Percentiles rank a stretch among this genome's conserved stretches.
phyloP scores from a whole-genome alignment of 2,329 filamentous ascomycete genomes.

The Phaeophleospora eucalypticola region DNA sequence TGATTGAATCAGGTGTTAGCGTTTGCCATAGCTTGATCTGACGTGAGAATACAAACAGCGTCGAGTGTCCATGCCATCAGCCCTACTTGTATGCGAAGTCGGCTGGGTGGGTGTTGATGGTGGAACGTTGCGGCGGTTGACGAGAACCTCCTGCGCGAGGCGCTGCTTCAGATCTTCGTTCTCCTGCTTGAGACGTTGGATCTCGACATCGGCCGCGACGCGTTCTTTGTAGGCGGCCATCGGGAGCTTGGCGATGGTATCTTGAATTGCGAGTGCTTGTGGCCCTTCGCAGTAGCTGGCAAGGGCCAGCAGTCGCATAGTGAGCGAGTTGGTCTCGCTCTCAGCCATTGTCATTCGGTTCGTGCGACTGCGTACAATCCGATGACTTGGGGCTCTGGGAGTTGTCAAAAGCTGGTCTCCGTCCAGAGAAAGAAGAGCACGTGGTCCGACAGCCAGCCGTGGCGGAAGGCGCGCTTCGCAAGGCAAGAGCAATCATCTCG shows the following conservation, averaged over 20 bases:
- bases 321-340: constrained; percentile 7
- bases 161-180: constrained; percentile 6
- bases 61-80: background rate
- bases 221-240: constrained; percentile 6
- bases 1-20: background rate
- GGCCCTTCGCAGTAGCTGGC: constrained; percentile 7
- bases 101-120: background rate
- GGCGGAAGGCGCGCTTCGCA: background rate
- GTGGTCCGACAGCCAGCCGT: background rate
- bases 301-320: constrained; percentile 7
- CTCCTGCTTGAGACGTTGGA: constrained; percentile 3
- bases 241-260: constrained; percentile 2
- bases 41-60: background rate
- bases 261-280: background rate
- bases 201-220: constrained; percentile 3
- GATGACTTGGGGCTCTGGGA: background rate
- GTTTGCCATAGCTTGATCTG: background rate
- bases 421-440: too few species aligned
- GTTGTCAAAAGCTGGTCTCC: too few species aligned
- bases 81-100: background rate
- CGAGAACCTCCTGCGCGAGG: constrained; percentile 3
- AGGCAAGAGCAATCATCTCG: background rate
- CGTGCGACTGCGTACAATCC: background rate
- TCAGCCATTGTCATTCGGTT: background rate
- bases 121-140: background rate